Evolutionary conservation across 768 basidiomycete species (phyloP), one percentile per base, ranked within the genome.

Genomic region (Hypholoma fasciculare): DNA sequence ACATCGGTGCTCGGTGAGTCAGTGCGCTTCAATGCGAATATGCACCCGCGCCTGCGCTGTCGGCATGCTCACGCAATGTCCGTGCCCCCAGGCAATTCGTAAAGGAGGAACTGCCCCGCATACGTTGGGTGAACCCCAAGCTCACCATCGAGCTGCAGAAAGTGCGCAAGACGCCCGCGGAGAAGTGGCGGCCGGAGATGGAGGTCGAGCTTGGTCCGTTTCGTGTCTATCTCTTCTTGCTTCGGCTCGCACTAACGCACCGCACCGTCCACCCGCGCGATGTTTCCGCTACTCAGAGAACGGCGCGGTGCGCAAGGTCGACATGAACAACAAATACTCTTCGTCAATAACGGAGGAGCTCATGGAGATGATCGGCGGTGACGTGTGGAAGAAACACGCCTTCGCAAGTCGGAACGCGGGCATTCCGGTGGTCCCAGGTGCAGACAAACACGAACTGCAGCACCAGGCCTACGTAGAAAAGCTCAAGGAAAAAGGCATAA

Each of bases 91-190:
- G 92, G 46, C 86, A 91, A 75, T 93, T 94, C 61, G 79, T 89
- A 39, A 90, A 89, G 67, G 85, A 93, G 40, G 80, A 89, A n/a
- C 73, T 94, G 0, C 89, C 89, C 1, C 79, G 89, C 30, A 89
- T 94, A 76, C 87, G 84, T 11, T 92, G 83, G 69, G 87, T 84
- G 1, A 93, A 94, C 64, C 90, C 91, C 0, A 69, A 76, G 7
- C 64, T 93, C 23, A 75, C 81, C 30, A 85, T 94, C 37, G 72
- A 80, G 34, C 82, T 92, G 0, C 77, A 80, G 61, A 85, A 78
- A 58, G 71, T 78, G 44, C 74, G 71, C 34, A 90, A 89, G 71
- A 73, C 77, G 9, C 70, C 72, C 54, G 71, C 80, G 17, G 87
- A 88, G 16, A 67, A 63, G 1, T 90, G 84, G 87, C 75, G 74